Base-by-base conservation (phyloP, 2,329 filamentous ascomycete genomes). In the Sporothrix protearum region DNA sequence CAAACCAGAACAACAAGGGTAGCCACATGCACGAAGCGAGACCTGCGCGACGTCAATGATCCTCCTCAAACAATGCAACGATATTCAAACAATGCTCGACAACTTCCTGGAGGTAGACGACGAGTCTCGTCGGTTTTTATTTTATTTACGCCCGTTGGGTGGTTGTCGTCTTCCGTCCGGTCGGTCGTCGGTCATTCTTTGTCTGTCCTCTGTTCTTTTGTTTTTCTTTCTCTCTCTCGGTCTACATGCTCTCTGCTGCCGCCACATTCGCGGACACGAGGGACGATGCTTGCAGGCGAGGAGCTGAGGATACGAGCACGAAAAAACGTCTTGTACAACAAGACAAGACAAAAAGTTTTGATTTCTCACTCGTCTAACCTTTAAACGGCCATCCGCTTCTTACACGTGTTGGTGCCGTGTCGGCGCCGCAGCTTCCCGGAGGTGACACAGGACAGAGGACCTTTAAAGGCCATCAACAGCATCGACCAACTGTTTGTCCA, bases 21-120 rank as follows among this genome's bases (percentile, higher is more conserved):
- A 39, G 19, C 47, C n/a, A 53, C 49, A 68, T 67, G 64, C 64
- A 67, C 45, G 64, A 67, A 67, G 64, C 64, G 64, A 67, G 45
- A 67, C 64, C 64, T 67, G 64, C 53, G 45, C 64, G 10, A 53
- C 64, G 9, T 6, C 1, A 4, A 45, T 5, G 22, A 28, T 16
- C 22, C n/a, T n/a, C 33, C 42, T 45, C 39, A 45, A 66, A 22
- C 39, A 49, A 49, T 9, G 25, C 16, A 49, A 49, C 42, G 28
- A 30, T 22, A n/a, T 16, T 4, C n/a, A n/a, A n/a, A n/a, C n/a
- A n/a, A n/a, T n/a, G n/a, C n/a, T n/a, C n/a, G n/a, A n/a, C n/a
- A n/a, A n/a, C 39, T 10, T 42, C 14, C 14, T 12, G 39, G 39
- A 9, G 39, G 39, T 42, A 42, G 14, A 42, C 39, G 39, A 42